These are phyloP conservation scores for Typha latifolia DNA, from an alignment of 176 grass and related monocot genomes.

Conservation along the genomic window DNA sequence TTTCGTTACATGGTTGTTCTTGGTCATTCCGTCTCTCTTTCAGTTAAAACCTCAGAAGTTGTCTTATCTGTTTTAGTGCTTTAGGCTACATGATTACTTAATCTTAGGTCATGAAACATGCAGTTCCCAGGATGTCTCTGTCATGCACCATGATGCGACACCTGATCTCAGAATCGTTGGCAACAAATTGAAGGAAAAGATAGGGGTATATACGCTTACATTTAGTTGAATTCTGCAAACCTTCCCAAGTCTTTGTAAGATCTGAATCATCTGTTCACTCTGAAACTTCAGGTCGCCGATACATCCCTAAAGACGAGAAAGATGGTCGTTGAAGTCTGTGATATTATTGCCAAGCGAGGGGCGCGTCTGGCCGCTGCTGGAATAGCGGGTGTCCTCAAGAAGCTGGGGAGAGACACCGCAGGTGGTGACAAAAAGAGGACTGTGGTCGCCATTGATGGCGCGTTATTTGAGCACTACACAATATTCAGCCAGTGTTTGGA, in stretches of 20 bases:
- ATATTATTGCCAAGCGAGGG: neutral
- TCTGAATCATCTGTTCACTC: neutral
- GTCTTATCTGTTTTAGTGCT: neutral
- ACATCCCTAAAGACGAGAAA: slow-evolving; percentile 8
- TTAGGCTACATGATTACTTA: neutral
- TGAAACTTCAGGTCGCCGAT: neutral
- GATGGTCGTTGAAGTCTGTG: slow-evolving; percentile 1
- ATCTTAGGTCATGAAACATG: neutral
- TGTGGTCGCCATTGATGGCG: slow-evolving; percentile 4
- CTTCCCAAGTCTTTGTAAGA: neutral
- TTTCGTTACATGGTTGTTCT: too few relatives aligned
- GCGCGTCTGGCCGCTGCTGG: slow-evolving; percentile 13
- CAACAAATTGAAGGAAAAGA: slow-evolving; percentile 4
- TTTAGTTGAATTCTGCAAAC: neutral
- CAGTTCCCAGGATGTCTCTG: neutral
- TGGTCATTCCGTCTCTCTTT: neutral
- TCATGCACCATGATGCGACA: slow-evolving; percentile 9
- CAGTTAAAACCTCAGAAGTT: too few relatives aligned
- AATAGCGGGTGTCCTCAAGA: slow-evolving; percentile 14
- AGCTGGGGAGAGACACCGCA: neutral
- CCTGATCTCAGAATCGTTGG: slow-evolving; percentile 1
- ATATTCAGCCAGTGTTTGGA: neutral
- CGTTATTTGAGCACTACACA: slow-evolving; percentile 6
- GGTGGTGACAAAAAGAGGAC: neutral
- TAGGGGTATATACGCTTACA: neutral